Base-by-base conservation (phyloP, 1,139 yeast genomes). In the Blastobotrys indianensis region DNA sequence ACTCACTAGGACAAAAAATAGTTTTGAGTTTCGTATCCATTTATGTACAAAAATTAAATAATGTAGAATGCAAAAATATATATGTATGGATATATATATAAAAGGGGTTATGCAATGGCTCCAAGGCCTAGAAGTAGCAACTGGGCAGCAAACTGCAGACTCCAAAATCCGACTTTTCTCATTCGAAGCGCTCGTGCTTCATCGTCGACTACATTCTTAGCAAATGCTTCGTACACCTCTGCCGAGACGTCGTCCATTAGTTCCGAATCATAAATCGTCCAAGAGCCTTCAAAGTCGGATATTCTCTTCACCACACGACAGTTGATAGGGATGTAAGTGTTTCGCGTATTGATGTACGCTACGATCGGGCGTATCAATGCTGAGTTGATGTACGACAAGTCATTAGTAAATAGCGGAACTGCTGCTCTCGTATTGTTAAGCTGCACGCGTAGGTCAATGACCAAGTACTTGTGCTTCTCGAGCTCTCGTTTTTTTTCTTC, bases 331-430 rank as follows among this genome's bases (percentile, higher is more conserved):
- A 92, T 90, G 56, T 83, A 85, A 0, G 97, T 87, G 59, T 85
- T 84, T 52, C 85, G 77, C 32, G 94, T 83, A 64, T 92, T 92
- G 61, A 92, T 90, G 65, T 90, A 92, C 0, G 94, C 97, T 28
- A 92, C 96, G 61, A 92, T 90, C 0, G 98, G 98, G 53, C 96
- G 72, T 46, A 92, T 84, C 45, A 92, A 72, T 0, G 98, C 97
- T 62, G 84, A 85, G 65, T 92, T 92, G 55, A 88, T 79, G 58
- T 90, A 90, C 15, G 94, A 83, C 50, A 92, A 69, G 51, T 88
- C 96, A 13, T 82, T 77, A 1, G 94, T 77, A 61, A 87, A 85
- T 54, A 90, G 72, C 1, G 98, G 98, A 0, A 94, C 87, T 28
- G 78, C 76, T 0, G 98, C 97, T 44, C 88, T 76, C 7, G 90